Evolutionary conservation across 169 alveolate species (phyloP), one percentile per base, ranked within the genome.

Genomic region (Plasmodium ovale): DNA sequence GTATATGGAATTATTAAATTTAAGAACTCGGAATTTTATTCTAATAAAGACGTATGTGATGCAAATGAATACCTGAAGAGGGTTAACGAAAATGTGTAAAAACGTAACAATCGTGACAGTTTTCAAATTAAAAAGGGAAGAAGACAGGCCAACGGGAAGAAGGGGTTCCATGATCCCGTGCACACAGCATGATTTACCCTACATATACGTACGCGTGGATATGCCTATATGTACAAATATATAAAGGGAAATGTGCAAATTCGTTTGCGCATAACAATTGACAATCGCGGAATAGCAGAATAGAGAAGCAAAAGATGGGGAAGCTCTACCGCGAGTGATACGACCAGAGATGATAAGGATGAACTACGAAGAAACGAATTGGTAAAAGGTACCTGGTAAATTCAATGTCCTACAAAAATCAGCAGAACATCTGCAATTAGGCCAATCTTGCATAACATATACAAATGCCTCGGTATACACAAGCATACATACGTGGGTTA

Each of bases 1-100:
- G 68, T 82, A 47, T 82, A 82, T 82, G 90, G 90, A 1, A 82
- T 82, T 65, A 49, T 49, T 65, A 82, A 82, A 82, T 82, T 82
- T 59, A 82, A 65, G 35, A 67, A 56, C 54, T 65, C 65, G 9
- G 71, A 82, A 3, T 67, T 58, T 23, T n/a, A 49, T 35, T n/a
- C 65, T 54, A 82, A 82, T 69, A 65, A 82, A 10, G 39, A 51
- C 29, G 68, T 42, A 37, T n/a, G 51, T 65, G 84, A 65, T 25
- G 82, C 27, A 39, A 65, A 82, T 54, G 72, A 29, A 25, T 64
- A 82, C 25, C 16, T 69, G 37, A 53, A 59, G 82, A 82, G 58
- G 33, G 23, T 54, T 31, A 54, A 54, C 54, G 53, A 35, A 16
- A 62, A 68, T 9, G 60, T 56, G 19, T 19, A 56, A 58, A 9